Evolutionary conservation across 2,329 filamentous ascomycete genomes (phyloP), one percentile per base, ranked within the genome.

Genomic region (Pseudogymnoascus sp.): DNA sequence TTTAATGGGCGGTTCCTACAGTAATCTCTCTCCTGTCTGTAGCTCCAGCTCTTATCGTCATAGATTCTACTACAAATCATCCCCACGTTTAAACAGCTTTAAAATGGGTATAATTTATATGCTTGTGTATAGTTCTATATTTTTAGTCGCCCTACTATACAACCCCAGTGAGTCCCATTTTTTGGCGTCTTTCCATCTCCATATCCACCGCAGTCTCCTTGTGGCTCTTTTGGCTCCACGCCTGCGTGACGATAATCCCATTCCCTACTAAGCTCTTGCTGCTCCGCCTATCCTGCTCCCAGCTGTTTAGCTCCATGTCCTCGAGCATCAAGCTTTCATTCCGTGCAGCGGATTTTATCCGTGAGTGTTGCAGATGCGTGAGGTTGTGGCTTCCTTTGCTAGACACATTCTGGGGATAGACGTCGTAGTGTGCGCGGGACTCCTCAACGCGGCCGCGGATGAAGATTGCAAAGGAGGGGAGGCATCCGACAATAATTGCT

Each of bases 401-500:
- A 13, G 37, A 39, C 10, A 39, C 13, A 25, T 48, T 27, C 25
- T 31, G 13, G 6, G 25, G 31, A 9, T 62, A 59, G 12, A 35
- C 21, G 6, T 48, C 33, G 35, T 55, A 60, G 3, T 10, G 33
- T 12, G 58, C 61, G n/a, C 40, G 58, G 25, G 61, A 40, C n/a
- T 39, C 37, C 25, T 59, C 42, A 39, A 65, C 61, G 37, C 58
- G 48, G 15, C 58, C 60, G 10, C 65, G 63, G 40, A 66, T 37
- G 37, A 66, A 66, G 25, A 66, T 63, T 6, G 65, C 65, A n/a
- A 66, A 66, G 13, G 65, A 60, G 3, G 65, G 65, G 10, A 66
- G 65, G 39, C 65, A 66, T 5, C 64, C 65, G 31, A 65, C 64
- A 31, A 66, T 61, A 27, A 66, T 65, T 27, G 64, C 48, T 55